phyloP scores from a whole-genome alignment of 208 protist species.

The Strigomonas culicis region DNA sequence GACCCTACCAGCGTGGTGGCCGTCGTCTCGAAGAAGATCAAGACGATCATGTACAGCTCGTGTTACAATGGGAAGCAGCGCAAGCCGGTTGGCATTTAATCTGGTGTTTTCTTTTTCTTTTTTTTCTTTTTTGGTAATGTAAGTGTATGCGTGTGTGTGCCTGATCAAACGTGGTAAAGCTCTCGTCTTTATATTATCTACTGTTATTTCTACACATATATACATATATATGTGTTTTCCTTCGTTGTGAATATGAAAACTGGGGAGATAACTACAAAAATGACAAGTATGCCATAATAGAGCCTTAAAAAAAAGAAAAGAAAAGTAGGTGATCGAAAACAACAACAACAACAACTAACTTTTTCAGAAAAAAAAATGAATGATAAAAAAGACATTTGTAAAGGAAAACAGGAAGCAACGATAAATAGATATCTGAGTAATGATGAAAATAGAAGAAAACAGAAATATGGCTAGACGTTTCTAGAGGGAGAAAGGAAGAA shows the following conservation, averaged over 20 bases:
- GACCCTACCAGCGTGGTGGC: conserved; percentile 76
- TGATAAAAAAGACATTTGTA: conserved; percentile 3
- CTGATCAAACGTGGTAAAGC: neutral
- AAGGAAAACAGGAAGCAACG: no score
- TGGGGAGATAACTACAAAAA: neutral
- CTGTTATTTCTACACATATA: conserved; percentile 1
- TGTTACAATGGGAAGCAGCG: conserved; percentile 56
- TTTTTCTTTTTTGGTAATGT: conserved; percentile 7
- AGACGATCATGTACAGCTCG: conserved; percentile 47
- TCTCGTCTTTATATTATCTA: neutral
- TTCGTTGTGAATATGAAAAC: neutral
- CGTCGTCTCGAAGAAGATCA: conserved; percentile 52
- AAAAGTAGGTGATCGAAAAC: neutral
- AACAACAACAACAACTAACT: neutral
- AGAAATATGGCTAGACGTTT: no score
- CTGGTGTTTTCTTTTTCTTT: neutral
- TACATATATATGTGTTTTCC: conserved; percentile 4
- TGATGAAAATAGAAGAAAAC: no score
- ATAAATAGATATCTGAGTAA: no score
- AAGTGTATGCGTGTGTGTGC: neutral
- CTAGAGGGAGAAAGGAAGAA: no score
- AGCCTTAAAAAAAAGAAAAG: no score
- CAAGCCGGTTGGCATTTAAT: conserved; percentile 78
- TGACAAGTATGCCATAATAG: neutral
- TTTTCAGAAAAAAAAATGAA: conserved; percentile 12